Percentiles rank a stretch among this genome's conserved stretches.
Conservation (phyloP, 1,284 basidiomycete species). For the Boletus albobrunnescens region DNA sequence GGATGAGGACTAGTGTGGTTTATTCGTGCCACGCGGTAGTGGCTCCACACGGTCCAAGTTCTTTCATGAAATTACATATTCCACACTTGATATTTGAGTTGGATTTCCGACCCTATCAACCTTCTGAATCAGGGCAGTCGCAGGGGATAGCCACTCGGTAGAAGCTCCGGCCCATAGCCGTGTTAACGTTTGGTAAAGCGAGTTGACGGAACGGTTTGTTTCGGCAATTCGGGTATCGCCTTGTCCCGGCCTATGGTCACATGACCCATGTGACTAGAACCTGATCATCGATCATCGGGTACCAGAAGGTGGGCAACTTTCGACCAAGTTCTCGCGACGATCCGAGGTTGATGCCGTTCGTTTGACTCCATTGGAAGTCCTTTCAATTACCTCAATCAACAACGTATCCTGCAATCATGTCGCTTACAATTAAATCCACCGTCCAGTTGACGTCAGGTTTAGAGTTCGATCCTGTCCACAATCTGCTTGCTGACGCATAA, state of each 20-base stretch:
- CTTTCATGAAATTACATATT: conserved; percentile 9
- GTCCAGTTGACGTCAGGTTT: conserved; percentile 40
- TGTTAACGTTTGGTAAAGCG: neutral
- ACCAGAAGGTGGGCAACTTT: neutral
- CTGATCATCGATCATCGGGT: neutral
- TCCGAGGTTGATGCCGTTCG: conserved; percentile 2
- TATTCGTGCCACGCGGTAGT: conserved; percentile 3
- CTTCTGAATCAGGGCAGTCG: conserved; percentile 3
- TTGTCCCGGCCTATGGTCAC: neutral
- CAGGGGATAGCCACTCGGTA: conserved; percentile 11
- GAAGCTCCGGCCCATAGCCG: conserved; percentile 7
- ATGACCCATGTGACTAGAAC: neutral
- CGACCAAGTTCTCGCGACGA: conserved; percentile 11
- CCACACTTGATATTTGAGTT: conserved; percentile 2
- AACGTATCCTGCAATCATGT: conserved; percentile 15
- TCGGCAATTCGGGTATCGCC: neutral
- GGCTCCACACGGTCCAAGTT: conserved; percentile 3
- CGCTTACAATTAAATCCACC: conserved; percentile 31
- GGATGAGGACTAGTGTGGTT: conserved; percentile 27
- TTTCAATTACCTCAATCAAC: conserved; percentile 18
- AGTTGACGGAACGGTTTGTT: neutral
- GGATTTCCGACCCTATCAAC: conserved; percentile 1
- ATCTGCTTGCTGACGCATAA: conserved; percentile 2
- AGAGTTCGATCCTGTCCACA: conserved; percentile 6
- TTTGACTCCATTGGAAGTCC: neutral